Percentiles rank a stretch among this genome's conserved stretches.
Evolutionary conservation across 2,329 filamentous ascomycete genomes (phyloP).

Genomic region (Trichophyton simii): DNA sequence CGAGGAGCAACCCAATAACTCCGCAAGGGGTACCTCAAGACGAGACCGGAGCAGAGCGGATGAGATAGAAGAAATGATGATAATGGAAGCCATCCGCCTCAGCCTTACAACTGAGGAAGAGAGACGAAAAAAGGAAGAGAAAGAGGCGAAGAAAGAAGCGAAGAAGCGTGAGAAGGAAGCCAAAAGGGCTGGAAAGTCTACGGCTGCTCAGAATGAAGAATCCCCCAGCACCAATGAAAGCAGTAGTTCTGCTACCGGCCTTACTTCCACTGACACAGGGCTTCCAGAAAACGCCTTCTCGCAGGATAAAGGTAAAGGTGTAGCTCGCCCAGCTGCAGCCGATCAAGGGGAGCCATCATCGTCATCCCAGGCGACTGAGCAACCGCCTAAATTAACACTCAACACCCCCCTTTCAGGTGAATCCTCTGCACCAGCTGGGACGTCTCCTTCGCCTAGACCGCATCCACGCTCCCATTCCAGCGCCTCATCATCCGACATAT

Average conservation of each 20-base stretch:
- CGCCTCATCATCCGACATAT: constrained; percentile 72
- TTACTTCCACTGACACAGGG: constrained; percentile 24
- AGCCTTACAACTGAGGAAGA: constrained; percentile 91
- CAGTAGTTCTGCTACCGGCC: constrained; percentile 51
- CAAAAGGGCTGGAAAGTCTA: constrained; percentile 58
- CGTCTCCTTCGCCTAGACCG: constrained; percentile 45
- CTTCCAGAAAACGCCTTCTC: constrained; percentile 26
- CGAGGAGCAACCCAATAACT: constrained; percentile 23
- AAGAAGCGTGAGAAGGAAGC: constrained; percentile 79
- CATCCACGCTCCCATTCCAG: constrained; percentile 76
- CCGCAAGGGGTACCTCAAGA: constrained; percentile 41
- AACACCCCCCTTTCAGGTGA: constrained; percentile 2
- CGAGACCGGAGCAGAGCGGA: constrained; percentile 52
- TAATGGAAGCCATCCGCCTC: constrained; percentile 86
- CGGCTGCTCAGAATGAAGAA: constrained; percentile 53
- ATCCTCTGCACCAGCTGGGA: not conserved
- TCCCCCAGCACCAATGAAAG: constrained; percentile 40
- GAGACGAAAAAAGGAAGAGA: constrained; percentile 71
- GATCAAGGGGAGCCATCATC: not conserved
- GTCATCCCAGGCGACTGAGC: not conserved
- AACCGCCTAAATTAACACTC: constrained; percentile 16
- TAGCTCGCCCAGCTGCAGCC: constrained; percentile 41
- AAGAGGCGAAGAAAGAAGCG: constrained; percentile 65
- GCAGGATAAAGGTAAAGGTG: constrained; percentile 54
- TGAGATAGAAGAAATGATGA: constrained; percentile 95